phyloP scores from a whole-genome alignment of 768 basidiomycete genomes.

The Agrocybe pediades region DNA sequence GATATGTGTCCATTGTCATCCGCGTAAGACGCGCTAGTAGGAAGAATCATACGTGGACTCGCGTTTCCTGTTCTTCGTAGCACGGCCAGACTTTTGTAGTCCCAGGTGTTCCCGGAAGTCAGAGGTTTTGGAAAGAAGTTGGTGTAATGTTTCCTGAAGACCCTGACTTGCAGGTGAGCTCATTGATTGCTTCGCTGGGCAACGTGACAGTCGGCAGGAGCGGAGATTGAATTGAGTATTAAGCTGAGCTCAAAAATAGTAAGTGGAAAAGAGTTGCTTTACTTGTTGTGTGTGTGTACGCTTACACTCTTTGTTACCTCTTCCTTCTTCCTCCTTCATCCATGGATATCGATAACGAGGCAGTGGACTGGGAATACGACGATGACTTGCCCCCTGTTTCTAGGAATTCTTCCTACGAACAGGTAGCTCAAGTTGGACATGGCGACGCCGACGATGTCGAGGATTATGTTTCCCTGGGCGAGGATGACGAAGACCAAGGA shows the following conservation, averaged over 20 bases:
- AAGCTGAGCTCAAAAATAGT: conserved; percentile 25
- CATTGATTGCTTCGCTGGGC: neutral
- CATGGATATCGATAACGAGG: conserved; percentile 71
- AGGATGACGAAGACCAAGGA: conserved; percentile 68
- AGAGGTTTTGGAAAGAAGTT: no score
- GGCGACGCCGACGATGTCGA: conserved; percentile 51
- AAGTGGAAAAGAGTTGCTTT: conserved; percentile 8
- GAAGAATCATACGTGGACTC: conserved; percentile 40
- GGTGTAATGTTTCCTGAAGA: no score
- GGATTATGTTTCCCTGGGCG: conserved; percentile 70
- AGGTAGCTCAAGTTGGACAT: conserved; percentile 10
- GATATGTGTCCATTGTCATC: conserved; percentile 37
- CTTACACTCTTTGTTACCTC: conserved; percentile 8
- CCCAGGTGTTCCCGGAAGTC: conserved; percentile 6
- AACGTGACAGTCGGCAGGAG: conserved; percentile 10
- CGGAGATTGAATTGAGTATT: conserved; percentile 22
- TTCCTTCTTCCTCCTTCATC: conserved; percentile 11
- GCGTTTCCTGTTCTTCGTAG: conserved; percentile 35
- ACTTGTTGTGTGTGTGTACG: conserved; percentile 2
- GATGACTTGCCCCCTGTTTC: conserved; percentile 34
- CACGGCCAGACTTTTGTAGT: conserved; percentile 40
- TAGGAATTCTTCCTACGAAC: conserved; percentile 23
- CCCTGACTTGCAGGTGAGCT: conserved; percentile 5
- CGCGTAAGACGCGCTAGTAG: conserved; percentile 38
- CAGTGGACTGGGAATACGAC: conserved; percentile 68